Conservation (phyloP, 495 filamentous ascomycete species). For the Penicillium bovifimosum region DNA sequence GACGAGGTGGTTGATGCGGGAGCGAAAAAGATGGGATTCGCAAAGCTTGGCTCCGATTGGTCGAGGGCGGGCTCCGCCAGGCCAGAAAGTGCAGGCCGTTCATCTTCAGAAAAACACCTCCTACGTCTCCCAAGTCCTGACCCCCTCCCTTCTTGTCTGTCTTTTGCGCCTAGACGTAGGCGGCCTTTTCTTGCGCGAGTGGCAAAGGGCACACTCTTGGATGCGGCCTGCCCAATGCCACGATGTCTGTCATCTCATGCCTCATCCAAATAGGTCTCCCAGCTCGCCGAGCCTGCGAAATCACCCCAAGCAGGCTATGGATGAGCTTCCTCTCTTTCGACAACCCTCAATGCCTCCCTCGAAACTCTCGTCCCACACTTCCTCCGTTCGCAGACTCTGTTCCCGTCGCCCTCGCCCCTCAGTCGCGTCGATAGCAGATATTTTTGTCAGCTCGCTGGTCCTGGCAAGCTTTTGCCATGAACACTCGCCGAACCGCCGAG, state of each 20-base stretch:
- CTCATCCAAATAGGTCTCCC: constrained; percentile 50
- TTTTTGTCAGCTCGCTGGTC: constrained; percentile 62
- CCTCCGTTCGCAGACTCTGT: constrained; percentile 32
- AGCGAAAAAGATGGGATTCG: constrained; percentile 39
- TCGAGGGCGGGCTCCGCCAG: constrained; percentile 35
- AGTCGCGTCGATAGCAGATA: constrained; percentile 41
- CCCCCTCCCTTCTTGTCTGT: constrained; percentile 8
- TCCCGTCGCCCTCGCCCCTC: constrained; percentile 38
- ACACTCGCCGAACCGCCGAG: constrained; percentile 41
- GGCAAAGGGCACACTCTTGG: constrained; percentile 22
- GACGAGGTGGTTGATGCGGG: constrained; percentile 15
- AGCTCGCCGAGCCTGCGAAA: constrained; percentile 48
- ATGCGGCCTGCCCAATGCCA: constrained; percentile 46
- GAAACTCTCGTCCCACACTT: constrained; percentile 24
- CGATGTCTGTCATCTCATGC: constrained; percentile 62
- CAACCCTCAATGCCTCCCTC: constrained; percentile 30
- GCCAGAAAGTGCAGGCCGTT: constrained; percentile 27
- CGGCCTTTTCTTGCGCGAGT: constrained; percentile 7
- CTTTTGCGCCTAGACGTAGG: constrained; percentile 13
- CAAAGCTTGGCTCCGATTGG: constrained; percentile 41
- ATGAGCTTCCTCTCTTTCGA: constrained; percentile 31
- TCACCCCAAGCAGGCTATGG: constrained; percentile 42
- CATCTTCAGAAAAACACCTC: constrained; percentile 28
- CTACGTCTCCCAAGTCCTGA: constrained; percentile 1
- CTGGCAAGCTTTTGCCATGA: constrained; percentile 56